Evolutionary conservation across 805 yeast genomes (phyloP), one percentile per base, ranked within the genome.

Genomic region (Suhomyces sp.): DNA sequence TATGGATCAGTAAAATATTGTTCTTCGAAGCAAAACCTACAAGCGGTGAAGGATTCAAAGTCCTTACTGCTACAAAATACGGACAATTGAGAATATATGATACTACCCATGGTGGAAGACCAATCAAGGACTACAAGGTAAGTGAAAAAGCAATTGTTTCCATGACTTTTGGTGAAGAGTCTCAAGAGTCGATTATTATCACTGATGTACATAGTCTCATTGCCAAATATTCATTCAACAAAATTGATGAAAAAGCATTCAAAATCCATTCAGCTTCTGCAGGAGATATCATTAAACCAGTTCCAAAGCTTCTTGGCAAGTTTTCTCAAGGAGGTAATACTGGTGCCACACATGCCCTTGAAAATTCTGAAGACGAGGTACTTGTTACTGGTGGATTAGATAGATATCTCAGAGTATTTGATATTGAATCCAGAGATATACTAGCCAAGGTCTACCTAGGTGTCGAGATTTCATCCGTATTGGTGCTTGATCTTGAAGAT

Each of bases 301-400:
- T 59, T 19, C 81, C 85, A 8, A 68, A 65, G 31, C 54, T 83
- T 17, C 50, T 80, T 9, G 93, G 90, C 1, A 84, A 86, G 52
- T 86, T 68, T 53, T 48, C 61, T 3, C 64, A 56, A 38, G 72
- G 72, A 9, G 64, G 65, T 2, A 65, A 66, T 42, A 77, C 80
- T 24, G 95, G 93, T 15, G 77, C 88, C 8, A 81, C 80, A 16
- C 90, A 95, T 39, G 81, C 88, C 1, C 79, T 83, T 28, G 70
- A 68, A 38, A 37, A 38, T 9, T 39, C 41, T 8, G 58, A 64
- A 8, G 61, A 65, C 4, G 68, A 69, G 7, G 53, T 82, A 19
- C 51, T 90, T 6, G 79, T 80, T 2, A 70, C 86, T 13, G 97
- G 95, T 28, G 95, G 96, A 0, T 71, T 90, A 15, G 98, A 93